Evolutionary conservation across 1,139 yeast species (phyloP), one percentile per base, ranked within the genome.

Genomic region (Zygosaccharomyces pseudobailii): DNA sequence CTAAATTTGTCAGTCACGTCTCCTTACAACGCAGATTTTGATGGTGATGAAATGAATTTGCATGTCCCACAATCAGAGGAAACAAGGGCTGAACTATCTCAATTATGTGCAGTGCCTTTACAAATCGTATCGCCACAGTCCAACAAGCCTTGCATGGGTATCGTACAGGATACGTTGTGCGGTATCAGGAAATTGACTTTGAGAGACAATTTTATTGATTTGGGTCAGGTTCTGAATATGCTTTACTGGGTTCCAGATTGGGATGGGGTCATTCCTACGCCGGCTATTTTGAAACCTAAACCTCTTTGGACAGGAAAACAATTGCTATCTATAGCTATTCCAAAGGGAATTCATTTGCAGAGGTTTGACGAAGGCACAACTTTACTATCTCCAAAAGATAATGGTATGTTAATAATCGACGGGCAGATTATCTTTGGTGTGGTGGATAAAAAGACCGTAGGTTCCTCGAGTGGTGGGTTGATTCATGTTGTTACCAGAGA

Each of bases 11-110:
- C 97, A n/a, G 98, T 92, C 43, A 92, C 98, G 0, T 88, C 97
- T 13, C 99, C 99, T 23, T 94, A 94, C 71, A 94, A 94, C 72
- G 99, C 99, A 43, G 99, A 94, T 85, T 94, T 94, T 76, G 99
- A 94, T 74, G 99, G 99, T 76, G 99, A 94, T 71, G 98, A 94
- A 73, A 94, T 94, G 99, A 94, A 94, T 71, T 84, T 94, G 72
- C 99, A 94, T 66, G 99, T 94, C 56, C 99, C 99, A 5, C 99
- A 94, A 69, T 87, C 96, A 6, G 97, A 90, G 56, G 99, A 94
- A 71, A 92, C 98, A 0, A 79, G 97, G 66, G 96, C 98, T 2
- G 99, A 94, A 70, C 75, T 92, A 55, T 84, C 90, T 34, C 95
- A 92, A 66, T 80, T 92, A 61, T 89, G 97, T 73, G 96, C 97